Evolutionary conservation across 1,284 basidiomycete genomes (phyloP).

Genomic region (Pyrrhoderma lamaoense): DNA sequence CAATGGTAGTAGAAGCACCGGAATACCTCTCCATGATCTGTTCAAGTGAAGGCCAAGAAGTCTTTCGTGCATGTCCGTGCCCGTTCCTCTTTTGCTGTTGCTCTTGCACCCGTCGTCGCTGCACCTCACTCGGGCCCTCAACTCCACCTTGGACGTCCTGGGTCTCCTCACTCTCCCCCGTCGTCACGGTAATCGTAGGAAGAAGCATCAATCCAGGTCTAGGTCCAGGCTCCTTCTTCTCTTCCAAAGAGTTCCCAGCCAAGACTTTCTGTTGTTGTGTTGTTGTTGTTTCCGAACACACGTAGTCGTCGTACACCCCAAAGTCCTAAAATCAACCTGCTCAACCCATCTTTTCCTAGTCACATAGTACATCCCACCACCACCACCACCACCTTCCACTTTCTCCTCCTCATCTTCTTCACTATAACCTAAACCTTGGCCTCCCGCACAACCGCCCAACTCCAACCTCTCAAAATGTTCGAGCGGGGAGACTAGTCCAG

Average conservation of each 20-base stretch:
- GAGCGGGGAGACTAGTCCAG: conserved; percentile 56
- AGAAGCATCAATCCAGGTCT: too few relatives aligned
- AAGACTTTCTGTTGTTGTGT: too few relatives aligned
- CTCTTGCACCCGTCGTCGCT: conserved; percentile 21
- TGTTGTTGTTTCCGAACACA: too few relatives aligned
- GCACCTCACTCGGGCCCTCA: background rate
- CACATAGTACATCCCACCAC: conserved; percentile 16
- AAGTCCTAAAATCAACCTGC: conserved; percentile 53
- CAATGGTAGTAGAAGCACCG: conserved; percentile 23
- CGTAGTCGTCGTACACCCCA: too few relatives aligned
- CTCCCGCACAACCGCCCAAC: conserved; percentile 31
- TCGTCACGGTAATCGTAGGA: too few relatives aligned
- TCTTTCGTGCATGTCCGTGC: conserved; percentile 22
- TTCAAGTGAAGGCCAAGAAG: conserved; percentile 57
- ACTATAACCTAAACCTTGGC: too few relatives aligned
- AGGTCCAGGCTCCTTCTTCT: too few relatives aligned
- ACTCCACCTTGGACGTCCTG: conserved; percentile 6
- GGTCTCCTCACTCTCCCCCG: too few relatives aligned
- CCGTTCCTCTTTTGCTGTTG: conserved; percentile 5
- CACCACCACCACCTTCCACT: too few relatives aligned
- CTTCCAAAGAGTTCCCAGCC: too few relatives aligned
- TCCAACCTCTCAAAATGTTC: conserved; percentile 48
- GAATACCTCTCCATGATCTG: conserved; percentile 62
- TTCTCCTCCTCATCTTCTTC: too few relatives aligned
- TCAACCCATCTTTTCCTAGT: conserved; percentile 48